A percentile compares a stretch with the other conserved stretches of the same genome.
Conservation (phyloP, 2,329 filamentous ascomycete genomes). For the Lizonia empirigonia region DNA sequence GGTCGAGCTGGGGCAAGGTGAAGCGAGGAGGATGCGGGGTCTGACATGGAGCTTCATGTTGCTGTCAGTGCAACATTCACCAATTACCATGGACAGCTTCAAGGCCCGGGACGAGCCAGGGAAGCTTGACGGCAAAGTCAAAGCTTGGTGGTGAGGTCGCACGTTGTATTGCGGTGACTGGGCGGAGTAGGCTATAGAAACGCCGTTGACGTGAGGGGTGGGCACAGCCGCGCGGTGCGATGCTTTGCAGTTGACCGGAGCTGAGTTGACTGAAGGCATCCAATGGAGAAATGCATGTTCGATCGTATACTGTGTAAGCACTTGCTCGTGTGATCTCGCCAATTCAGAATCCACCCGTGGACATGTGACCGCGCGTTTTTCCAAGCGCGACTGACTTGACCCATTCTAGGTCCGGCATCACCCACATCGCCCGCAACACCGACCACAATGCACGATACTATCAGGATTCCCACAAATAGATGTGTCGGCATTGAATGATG, state of each 20-base stretch:
- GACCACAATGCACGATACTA: too few species aligned
- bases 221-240: constrained; percentile 9
- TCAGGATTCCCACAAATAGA: too few species aligned
- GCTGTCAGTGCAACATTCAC: background rate
- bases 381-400: too few species aligned
- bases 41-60: constrained; percentile 7
- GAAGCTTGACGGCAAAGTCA: constrained; percentile 7
- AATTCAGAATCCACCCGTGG: too few species aligned
- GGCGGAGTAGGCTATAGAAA: background rate
- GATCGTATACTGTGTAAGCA: too few species aligned
- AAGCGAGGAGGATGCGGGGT: constrained; percentile 13
- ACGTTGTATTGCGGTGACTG: background rate
- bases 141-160: constrained; percentile 8
- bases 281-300: too few species aligned
- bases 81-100: background rate
- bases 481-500: too few species aligned
- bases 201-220: background rate
- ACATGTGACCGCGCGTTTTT: too few species aligned
- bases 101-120: background rate
- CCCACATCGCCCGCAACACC: too few species aligned
- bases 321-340: too few species aligned
- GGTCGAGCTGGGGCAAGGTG: constrained; percentile 1
- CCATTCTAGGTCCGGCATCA: too few species aligned
- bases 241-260: constrained; percentile 2
- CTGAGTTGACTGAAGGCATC: too few species aligned